phyloP scores from a whole-genome alignment of 2,329 filamentous ascomycete species.

The Thermothelomyces thermophilus region DNA sequence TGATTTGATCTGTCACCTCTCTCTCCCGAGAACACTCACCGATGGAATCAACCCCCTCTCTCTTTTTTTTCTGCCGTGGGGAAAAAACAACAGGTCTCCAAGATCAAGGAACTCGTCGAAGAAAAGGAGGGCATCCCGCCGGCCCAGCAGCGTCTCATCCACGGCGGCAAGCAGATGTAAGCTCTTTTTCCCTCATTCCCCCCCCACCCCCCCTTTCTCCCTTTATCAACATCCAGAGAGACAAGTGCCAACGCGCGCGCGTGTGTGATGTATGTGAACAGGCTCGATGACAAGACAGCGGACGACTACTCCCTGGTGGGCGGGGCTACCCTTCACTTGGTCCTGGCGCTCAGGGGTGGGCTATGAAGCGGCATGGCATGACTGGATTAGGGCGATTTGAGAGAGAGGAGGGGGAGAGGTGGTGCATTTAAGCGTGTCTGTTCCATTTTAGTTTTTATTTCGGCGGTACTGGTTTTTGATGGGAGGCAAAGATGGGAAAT shows the following conservation, averaged over 20 bases:
- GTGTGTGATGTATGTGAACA: conserved; percentile 32
- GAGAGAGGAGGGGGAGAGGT: neutral
- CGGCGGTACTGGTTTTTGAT: neutral
- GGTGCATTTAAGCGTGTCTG: neutral
- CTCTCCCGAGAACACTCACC: too few species aligned
- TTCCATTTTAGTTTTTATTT: too few species aligned
- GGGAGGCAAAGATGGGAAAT: neutral
- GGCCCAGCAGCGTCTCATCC: conserved; percentile 93
- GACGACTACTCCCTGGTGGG: conserved; percentile 84
- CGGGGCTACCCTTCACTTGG: conserved; percentile 88
- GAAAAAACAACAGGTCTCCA: conserved; percentile 59
- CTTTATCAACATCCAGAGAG: neutral
- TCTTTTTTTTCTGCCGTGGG: too few species aligned
- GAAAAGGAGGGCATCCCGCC: conserved; percentile 98
- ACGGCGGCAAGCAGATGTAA: conserved; percentile 96
- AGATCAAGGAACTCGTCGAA: conserved; percentile 98
- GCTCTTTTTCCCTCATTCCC: neutral
- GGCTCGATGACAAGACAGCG: conserved; percentile 92
- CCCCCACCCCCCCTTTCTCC: neutral
- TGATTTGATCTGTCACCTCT: too few species aligned
- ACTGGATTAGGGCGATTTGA: neutral
- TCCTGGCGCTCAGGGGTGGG: conserved; percentile 87
- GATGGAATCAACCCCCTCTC: too few species aligned
- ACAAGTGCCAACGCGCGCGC: too few species aligned
- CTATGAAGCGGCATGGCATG: conserved; percentile 17